Evolutionary conservation across 176 grass and related monocot species (phyloP).

Genomic region (Musa itinerans): DNA sequence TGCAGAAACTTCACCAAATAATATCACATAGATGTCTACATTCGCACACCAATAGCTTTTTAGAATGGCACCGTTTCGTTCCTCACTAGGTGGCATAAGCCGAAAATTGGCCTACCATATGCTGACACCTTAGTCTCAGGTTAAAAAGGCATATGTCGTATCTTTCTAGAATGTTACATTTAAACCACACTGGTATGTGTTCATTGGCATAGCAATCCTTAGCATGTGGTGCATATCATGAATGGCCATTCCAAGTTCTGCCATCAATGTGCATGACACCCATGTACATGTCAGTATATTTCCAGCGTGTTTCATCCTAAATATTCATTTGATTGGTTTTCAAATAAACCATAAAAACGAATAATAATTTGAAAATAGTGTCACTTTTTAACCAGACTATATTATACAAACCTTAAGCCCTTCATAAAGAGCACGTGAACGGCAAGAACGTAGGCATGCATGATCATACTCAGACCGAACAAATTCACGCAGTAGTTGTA

Average conservation of each 20-base stretch:
- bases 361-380: not conserved
- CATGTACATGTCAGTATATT: not conserved
- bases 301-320: not conserved
- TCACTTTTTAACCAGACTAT: not conserved
- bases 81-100: not conserved
- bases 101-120: not conserved
- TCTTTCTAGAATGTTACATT: not conserved
- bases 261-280: not conserved
- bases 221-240: not conserved
- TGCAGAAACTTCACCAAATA: not conserved
- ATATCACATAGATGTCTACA: not conserved
- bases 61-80: not conserved
- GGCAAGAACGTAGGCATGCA: constrained; percentile 90
- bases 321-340: not conserved
- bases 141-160: not conserved
- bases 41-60: not conserved
- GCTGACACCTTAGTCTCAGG: too few species aligned
- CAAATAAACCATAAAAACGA: not conserved
- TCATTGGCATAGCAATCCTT: not conserved
- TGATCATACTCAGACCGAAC: constrained; percentile 98
- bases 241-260: not conserved
- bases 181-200: not conserved
- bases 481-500: constrained; percentile 96
- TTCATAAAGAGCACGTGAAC: constrained; percentile 98
- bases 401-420: constrained; percentile 73